These are phyloP conservation scores for Parvularia atlantis DNA, from an alignment of 78 protist genomes.

Conservation along the genomic window DNA sequence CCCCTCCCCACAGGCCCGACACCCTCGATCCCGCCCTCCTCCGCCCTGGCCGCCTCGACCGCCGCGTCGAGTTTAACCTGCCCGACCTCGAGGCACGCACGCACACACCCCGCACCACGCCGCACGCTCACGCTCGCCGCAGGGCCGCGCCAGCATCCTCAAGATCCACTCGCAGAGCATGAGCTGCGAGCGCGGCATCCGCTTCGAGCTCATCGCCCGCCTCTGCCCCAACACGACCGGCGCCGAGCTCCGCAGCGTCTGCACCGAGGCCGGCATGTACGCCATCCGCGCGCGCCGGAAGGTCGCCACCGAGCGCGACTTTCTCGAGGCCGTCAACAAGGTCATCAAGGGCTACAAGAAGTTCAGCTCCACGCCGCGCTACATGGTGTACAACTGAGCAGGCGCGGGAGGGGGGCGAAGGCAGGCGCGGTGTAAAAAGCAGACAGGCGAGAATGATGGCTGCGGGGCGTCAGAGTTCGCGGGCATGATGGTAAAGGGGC, in stretches of 20 bases:
- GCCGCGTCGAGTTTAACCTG: constrained; percentile 93
- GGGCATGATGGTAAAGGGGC: no score
- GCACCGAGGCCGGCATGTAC: constrained; percentile 83
- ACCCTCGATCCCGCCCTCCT: constrained; percentile 98
- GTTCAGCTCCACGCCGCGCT: constrained; percentile 97
- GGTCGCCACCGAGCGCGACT: constrained; percentile 92
- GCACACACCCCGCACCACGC: not conserved
- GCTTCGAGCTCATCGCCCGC: constrained; percentile 97
- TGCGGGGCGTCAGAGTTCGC: no score
- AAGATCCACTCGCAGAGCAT: constrained; percentile 80
- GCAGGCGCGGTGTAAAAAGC: no score
- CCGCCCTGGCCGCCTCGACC: constrained; percentile 97
- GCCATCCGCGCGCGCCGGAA: constrained; percentile 79
- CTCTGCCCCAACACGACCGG: constrained; percentile 97
- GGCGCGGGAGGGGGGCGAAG: no score
- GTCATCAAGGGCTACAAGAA: constrained; percentile 97
- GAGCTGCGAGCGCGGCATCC: constrained; percentile 82
- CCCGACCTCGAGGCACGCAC: constrained; percentile 89
- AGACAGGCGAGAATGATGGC: no score
- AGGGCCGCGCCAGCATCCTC: constrained; percentile 83
- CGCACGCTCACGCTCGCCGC: no score
- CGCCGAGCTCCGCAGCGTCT: constrained; percentile 68
- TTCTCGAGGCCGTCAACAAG: constrained; percentile 96
- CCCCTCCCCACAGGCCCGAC: constrained; percentile 67
- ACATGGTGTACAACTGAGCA: constrained; percentile 88